Evolutionary conservation across 2,329 filamentous ascomycete species (phyloP).

Genomic region (Pyrenophora teres): DNA sequence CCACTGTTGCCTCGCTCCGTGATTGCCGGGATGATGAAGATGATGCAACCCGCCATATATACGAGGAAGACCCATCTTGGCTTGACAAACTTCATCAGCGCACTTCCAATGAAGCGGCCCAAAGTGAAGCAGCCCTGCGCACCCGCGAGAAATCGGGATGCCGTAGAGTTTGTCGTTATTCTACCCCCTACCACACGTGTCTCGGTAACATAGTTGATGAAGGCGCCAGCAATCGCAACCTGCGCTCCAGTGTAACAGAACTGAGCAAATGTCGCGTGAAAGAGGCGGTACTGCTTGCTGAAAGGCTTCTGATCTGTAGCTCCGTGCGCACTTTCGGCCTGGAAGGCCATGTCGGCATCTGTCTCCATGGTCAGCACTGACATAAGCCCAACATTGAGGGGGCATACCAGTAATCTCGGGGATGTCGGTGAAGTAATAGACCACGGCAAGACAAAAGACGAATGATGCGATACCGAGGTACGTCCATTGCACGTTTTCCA

Average conservation of each 20-base stretch:
- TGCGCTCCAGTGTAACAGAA: slow-evolving; percentile 84
- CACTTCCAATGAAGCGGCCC: slow-evolving; percentile 71
- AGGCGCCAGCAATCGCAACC: slow-evolving; percentile 55
- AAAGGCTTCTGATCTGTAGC: slow-evolving; percentile 56
- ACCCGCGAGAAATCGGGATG: slow-evolving; percentile 71
- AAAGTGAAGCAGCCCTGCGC: slow-evolving; percentile 74
- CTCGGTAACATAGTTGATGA: slow-evolving; percentile 58
- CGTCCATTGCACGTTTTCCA: slow-evolving; percentile 67
- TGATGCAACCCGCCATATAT: slow-evolving; percentile 63
- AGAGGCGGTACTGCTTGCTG: slow-evolving; percentile 69
- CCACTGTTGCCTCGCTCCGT: slow-evolving; percentile 57
- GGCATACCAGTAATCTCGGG: slow-evolving; percentile 57
- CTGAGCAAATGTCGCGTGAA: slow-evolving; percentile 75
- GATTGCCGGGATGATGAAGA: slow-evolving; percentile 61
- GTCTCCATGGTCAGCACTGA: background rate
- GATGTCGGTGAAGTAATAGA: slow-evolving; percentile 63
- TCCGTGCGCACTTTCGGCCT: slow-evolving; percentile 48
- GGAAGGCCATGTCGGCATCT: slow-evolving; percentile 60
- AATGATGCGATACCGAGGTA: slow-evolving; percentile 67
- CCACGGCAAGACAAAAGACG: slow-evolving; percentile 59
- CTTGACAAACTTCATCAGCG: slow-evolving; percentile 68
- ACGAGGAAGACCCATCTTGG: slow-evolving; percentile 72
- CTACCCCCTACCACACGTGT: slow-evolving; percentile 24
- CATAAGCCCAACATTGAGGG: background rate
- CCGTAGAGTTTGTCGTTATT: slow-evolving; percentile 55